Percentiles rank a stretch among this genome's conserved stretches.
These are phyloP conservation scores for Penicillium frequentans DNA, from an alignment of 2,329 filamentous ascomycete species.

Conservation along the genomic window DNA sequence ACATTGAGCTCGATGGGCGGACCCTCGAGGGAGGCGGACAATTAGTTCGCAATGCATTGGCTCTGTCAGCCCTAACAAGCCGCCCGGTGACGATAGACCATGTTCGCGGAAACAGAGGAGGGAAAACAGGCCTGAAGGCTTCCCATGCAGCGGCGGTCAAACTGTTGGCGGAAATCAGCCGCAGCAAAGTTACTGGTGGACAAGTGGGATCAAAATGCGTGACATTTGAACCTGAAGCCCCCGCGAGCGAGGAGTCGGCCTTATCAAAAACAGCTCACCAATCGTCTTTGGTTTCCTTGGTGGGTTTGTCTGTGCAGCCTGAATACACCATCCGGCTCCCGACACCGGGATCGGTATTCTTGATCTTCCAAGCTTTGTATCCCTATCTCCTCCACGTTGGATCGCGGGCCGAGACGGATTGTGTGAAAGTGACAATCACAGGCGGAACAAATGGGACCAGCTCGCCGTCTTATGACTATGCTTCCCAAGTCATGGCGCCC, in stretches of 20 bases:
- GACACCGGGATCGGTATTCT: slow-evolving; percentile 55
- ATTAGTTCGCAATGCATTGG: slow-evolving; percentile 57
- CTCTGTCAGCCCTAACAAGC: slow-evolving; percentile 54
- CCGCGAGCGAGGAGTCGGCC: neutral
- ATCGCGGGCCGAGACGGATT: slow-evolving; percentile 11
- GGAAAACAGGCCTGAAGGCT: slow-evolving; percentile 56
- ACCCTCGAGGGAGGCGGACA: slow-evolving; percentile 64
- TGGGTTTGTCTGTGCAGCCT: slow-evolving; percentile 17
- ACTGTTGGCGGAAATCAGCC: slow-evolving; percentile 52
- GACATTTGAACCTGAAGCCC: slow-evolving; percentile 30
- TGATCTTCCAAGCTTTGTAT: slow-evolving; percentile 60
- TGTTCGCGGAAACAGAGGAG: slow-evolving; percentile 53
- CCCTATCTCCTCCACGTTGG: slow-evolving; percentile 56
- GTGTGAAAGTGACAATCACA: slow-evolving; percentile 47
- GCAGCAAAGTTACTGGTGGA: slow-evolving; percentile 41
- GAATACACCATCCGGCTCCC: slow-evolving; percentile 45
- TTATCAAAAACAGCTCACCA: neutral
- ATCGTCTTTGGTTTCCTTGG: slow-evolving; percentile 12
- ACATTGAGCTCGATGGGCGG: slow-evolving; percentile 52
- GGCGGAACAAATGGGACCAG: slow-evolving; percentile 61
- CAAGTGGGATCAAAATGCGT: slow-evolving; percentile 37
- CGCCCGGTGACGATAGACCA: slow-evolving; percentile 52
- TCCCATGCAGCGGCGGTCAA: slow-evolving; percentile 58
- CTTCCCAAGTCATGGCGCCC: slow-evolving; percentile 56
- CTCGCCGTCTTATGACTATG: slow-evolving; percentile 58